Conservation (phyloP, 1,284 basidiomycete species). For the Bondarzewia mesenterica region DNA sequence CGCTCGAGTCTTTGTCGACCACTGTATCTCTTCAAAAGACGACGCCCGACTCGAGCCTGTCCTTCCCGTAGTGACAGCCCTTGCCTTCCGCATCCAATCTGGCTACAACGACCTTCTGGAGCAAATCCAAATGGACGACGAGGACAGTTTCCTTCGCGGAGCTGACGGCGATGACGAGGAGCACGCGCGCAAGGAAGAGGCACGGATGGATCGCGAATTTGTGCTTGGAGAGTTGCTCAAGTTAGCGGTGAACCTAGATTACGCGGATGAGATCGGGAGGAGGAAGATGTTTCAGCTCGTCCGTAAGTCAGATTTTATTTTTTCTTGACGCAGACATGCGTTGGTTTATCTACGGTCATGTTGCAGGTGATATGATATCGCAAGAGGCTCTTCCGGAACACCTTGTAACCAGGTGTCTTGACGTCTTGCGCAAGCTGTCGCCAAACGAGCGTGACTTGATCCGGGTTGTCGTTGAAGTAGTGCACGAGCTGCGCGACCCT, state of each 20-base stretch:
- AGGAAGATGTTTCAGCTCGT: constrained; percentile 88
- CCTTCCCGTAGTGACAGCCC: constrained; percentile 83
- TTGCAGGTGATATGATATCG: constrained; percentile 76
- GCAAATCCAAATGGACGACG: constrained; percentile 30
- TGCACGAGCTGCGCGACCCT: constrained; percentile 76
- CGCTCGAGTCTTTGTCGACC: constrained; percentile 78
- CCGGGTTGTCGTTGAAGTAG: constrained; percentile 89
- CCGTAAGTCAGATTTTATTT: constrained; percentile 39
- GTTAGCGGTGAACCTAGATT: constrained; percentile 82
- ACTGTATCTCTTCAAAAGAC: constrained; percentile 62
- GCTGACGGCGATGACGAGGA: constrained; percentile 22
- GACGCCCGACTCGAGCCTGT: constrained; percentile 66
- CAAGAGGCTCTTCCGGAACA: constrained; percentile 74
- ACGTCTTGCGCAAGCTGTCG: constrained; percentile 81
- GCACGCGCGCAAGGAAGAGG: constrained; percentile 37
- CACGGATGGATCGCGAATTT: constrained; percentile 59
- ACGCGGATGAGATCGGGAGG: constrained; percentile 90
- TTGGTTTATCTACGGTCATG: not conserved
- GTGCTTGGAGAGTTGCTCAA: constrained; percentile 78
- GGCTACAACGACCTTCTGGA: constrained; percentile 68
- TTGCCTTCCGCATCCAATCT: constrained; percentile 82
- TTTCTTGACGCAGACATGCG: not conserved
- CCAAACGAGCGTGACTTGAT: constrained; percentile 88
- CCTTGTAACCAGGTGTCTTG: constrained; percentile 78
- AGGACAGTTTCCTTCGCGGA: constrained; percentile 20